Evolutionary conservation across 1,284 basidiomycete genomes (phyloP).

Genomic region (Apiotrichum laibachii): DNA sequence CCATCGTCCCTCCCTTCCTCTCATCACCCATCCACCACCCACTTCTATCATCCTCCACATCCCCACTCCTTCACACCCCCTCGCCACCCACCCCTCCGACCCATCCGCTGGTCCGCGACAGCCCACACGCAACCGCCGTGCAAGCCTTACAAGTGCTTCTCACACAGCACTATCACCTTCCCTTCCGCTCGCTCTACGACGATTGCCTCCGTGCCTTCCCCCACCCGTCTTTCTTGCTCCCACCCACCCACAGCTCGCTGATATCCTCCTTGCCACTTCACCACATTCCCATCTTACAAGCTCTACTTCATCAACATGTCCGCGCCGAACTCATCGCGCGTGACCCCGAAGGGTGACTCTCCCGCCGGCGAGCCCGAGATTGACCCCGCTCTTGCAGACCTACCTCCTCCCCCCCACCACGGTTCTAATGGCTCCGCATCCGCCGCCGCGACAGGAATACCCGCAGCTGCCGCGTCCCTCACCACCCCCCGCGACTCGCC

Average conservation of each 20-base stretch:
- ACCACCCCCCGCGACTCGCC: slow-evolving; percentile 11
- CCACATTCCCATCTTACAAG: not conserved
- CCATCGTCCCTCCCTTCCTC: too few relatives aligned
- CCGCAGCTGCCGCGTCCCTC: not conserved
- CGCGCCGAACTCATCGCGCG: slow-evolving; percentile 11
- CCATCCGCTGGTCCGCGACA: too few relatives aligned
- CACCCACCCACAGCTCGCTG: not conserved
- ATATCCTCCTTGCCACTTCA: not conserved
- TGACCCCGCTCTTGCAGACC: slow-evolving; percentile 39
- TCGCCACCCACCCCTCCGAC: too few relatives aligned
- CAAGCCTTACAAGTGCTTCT: too few relatives aligned
- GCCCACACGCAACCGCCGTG: too few relatives aligned
- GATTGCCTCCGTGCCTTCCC: not conserved
- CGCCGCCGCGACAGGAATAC: slow-evolving; percentile 3
- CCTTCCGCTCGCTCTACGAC: too few relatives aligned
- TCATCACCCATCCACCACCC: too few relatives aligned
- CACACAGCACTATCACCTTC: too few relatives aligned
- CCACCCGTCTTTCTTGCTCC: not conserved
- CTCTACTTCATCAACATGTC: slow-evolving; percentile 8
- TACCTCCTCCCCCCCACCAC: slow-evolving; percentile 33
- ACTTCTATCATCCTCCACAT: too few relatives aligned
- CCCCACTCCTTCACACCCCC: too few relatives aligned
- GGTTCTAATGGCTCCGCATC: slow-evolving; percentile 14
- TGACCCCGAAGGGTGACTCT: slow-evolving; percentile 12
- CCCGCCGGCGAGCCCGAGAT: slow-evolving; percentile 25